Percentiles rank a stretch among this genome's conserved stretches.
Conservation (phyloP, 352 stramenopile genomes). For the Globisporangium splendens region DNA sequence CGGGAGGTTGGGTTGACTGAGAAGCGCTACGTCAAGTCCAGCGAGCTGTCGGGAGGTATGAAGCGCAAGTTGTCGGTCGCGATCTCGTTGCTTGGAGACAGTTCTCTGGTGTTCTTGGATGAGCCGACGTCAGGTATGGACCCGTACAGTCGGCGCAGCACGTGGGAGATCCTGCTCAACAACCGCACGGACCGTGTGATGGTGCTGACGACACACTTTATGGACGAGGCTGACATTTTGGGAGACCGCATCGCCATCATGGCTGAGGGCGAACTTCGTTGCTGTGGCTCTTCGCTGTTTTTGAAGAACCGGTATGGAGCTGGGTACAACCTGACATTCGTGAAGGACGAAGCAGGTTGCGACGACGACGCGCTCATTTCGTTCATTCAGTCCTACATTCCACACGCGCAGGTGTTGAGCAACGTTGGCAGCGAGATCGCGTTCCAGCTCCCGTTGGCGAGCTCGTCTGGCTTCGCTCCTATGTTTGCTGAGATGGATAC, state of each 20-base stretch:
- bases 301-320: no score
- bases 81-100: no score
- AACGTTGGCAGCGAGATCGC: conserved; percentile 93
- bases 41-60: conserved; percentile 87
- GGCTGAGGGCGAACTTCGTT: conserved; percentile 69
- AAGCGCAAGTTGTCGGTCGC: conserved; percentile 95
- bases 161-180: conserved; percentile 84
- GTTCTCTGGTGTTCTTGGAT: conserved; percentile 93
- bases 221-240: conserved; percentile 89
- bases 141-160: conserved; percentile 89
- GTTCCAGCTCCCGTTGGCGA: conserved; percentile 91
- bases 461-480: conserved; percentile 72
- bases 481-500: conserved; percentile 63
- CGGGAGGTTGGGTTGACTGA: conserved; percentile 86
- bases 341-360: no score
- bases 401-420: conserved; percentile 75
- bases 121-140: conserved; percentile 96
- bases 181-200: conserved; percentile 64
- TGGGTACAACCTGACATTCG: no score
- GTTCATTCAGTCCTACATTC: conserved; percentile 58
- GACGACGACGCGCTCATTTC: conserved; percentile 24
- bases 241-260: conserved; percentile 84
- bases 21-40: conserved; percentile 69
- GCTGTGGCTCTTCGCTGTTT: no score
- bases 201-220: conserved; percentile 94